Evolutionary conservation across 129 eudicot genomes (phyloP), one percentile per base, ranked within the genome.

Genomic region (Escallonia rubra): DNA sequence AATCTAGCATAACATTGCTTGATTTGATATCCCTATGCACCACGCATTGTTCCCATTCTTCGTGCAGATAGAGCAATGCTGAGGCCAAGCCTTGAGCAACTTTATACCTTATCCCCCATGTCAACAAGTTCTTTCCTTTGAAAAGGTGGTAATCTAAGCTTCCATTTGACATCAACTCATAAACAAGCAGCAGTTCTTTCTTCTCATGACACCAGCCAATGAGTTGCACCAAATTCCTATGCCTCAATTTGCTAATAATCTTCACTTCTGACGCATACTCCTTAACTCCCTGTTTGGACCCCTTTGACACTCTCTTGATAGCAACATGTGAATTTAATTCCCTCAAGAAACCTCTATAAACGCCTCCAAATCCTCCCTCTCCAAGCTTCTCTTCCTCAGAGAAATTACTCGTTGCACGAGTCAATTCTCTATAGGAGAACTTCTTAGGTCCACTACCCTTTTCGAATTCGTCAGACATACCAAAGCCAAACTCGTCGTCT

Each of bases 1-100:
- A 72, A 45, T 78, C 82, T 39, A 78, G 43, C 82, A 78, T 78
- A 2, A 78, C 60, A 41, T 78, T 78, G 50, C 82, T 78, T 4
- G 71, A 63, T n/a, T 78, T 78, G 7, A 66, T 66, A 14, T 66
- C 71, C 61, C 71, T 51, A 9, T 66, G 71, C 4, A 66, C 48
- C 39, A 77, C 82, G 46, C 77, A 77, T 34, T 66, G 64, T 41
- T 72, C 73, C 77, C 77, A 71, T 53, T 58, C 69, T 40, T 77
- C 77, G 45, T 77, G 82, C 40, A 77, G 65, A 59, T 71, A 71
- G 10, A 66, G 60, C 61, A 75, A 55, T 4, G 74, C 80, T 3
- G 74, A 55, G 38, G 74, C 70, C 51, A 68, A 41, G 0, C 70
- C 80, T 53, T 46, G 59, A 0, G 75, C 65, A 43, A 68, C 68